Evolutionary conservation across 2,329 filamentous ascomycete species (phyloP).

Genomic region (Calonectria hongkongensis): DNA sequence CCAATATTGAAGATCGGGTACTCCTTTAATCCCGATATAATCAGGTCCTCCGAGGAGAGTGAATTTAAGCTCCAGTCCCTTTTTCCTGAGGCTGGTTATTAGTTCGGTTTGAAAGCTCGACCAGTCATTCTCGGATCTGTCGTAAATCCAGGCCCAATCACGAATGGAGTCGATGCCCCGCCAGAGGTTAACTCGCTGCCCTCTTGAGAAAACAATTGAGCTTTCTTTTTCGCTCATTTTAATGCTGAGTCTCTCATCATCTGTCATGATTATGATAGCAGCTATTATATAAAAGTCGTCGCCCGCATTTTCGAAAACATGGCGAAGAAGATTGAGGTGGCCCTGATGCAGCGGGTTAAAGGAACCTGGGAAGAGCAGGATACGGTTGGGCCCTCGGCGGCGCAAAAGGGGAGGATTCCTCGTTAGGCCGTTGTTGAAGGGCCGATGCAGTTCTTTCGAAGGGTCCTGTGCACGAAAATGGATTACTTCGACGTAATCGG

Average conservation of each 20-base stretch:
- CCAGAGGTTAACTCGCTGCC: slow-evolving; percentile 55
- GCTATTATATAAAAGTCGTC: slow-evolving; percentile 56
- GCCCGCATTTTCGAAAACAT: slow-evolving; percentile 55
- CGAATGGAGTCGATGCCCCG: slow-evolving; percentile 34
- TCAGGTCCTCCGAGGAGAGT: slow-evolving; percentile 53
- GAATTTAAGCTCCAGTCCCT: slow-evolving; percentile 48
- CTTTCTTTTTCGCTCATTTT: slow-evolving; percentile 47
- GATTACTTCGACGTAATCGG: slow-evolving; percentile 45
- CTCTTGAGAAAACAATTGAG: slow-evolving; percentile 43
- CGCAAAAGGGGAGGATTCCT: slow-evolving; percentile 34
- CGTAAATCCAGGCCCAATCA: slow-evolving; percentile 55
- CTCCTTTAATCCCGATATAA: slow-evolving; percentile 38
- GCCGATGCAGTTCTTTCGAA: slow-evolving; percentile 22
- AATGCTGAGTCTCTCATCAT: slow-evolving; percentile 49
- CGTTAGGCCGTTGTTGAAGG: slow-evolving; percentile 43
- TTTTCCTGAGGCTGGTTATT: slow-evolving; percentile 12
- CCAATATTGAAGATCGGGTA: slow-evolving; percentile 48
- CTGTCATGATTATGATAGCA: slow-evolving; percentile 56
- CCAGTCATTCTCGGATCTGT: slow-evolving; percentile 46
- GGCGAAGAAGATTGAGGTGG: slow-evolving; percentile 57
- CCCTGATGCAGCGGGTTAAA: slow-evolving; percentile 63
- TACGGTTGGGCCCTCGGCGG: slow-evolving; percentile 48
- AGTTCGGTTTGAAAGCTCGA: slow-evolving; percentile 39
- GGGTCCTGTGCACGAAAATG: slow-evolving; percentile 7
- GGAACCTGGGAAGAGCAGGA: slow-evolving; percentile 61